Percentiles rank a stretch among this genome's conserved stretches.
Conservation (phyloP, 2,329 filamentous ascomycete species). For the Myriosclerotinia scirpicola region DNA sequence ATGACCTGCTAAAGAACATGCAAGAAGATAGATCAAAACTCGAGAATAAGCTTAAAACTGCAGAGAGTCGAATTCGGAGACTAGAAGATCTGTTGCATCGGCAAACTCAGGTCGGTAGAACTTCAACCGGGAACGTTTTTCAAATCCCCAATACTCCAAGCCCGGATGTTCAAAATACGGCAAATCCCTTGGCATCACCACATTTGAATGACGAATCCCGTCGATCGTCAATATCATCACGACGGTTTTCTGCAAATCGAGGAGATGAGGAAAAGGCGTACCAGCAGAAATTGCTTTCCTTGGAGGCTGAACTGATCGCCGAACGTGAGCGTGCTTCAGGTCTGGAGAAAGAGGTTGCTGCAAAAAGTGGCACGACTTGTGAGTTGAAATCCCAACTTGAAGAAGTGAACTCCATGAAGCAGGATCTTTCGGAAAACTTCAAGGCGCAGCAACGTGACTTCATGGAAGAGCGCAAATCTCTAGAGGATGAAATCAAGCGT, state of each 20-base stretch:
- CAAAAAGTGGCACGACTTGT: constrained; percentile 56
- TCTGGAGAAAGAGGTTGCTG: constrained; percentile 69
- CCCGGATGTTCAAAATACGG: constrained; percentile 51
- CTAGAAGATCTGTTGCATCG: constrained; percentile 90
- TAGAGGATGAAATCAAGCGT: constrained; percentile 77
- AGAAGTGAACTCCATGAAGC: constrained; percentile 88
- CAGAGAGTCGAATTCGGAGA: constrained; percentile 84
- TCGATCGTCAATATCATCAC: constrained; percentile 59
- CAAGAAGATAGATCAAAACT: constrained; percentile 78
- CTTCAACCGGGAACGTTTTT: constrained; percentile 56
- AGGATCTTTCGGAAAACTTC: constrained; percentile 91
- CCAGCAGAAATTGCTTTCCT: constrained; percentile 59
- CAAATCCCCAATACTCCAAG: constrained; percentile 48
- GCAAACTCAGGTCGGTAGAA: constrained; percentile 62
- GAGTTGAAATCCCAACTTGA: constrained; percentile 70
- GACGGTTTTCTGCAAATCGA: constrained; percentile 61
- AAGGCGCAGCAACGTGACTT: constrained; percentile 90
- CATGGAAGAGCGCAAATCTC: constrained; percentile 74
- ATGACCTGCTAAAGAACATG: constrained; percentile 74
- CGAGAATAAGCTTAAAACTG: constrained; percentile 74
- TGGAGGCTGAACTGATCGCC: constrained; percentile 75
- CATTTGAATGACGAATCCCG: constrained; percentile 49
- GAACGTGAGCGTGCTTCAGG: constrained; percentile 68
- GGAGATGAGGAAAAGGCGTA: constrained; percentile 60
- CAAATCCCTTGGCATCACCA: constrained; percentile 39